These are phyloP conservation scores for Xylariaceae sp. DNA, from an alignment of 2,329 filamentous ascomycete genomes.

Conservation along the genomic window DNA sequence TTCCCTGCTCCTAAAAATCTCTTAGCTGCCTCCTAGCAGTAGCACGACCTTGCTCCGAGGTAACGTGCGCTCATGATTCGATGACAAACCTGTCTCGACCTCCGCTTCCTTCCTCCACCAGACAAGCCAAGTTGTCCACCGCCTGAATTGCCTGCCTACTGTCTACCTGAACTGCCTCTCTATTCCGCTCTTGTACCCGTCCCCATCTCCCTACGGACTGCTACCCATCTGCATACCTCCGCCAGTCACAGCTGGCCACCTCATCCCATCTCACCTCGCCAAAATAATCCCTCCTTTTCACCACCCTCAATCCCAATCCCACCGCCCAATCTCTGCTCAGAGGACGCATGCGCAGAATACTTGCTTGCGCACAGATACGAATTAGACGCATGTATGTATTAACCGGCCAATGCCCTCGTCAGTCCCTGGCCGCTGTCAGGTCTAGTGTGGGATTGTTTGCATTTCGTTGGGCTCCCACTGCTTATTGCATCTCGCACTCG, in stretches of 20 bases:
- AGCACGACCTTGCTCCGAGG: not conserved
- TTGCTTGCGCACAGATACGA: slow-evolving; percentile 8
- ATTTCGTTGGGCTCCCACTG: slow-evolving; percentile 15
- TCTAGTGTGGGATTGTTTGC: slow-evolving; percentile 9
- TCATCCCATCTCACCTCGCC: slow-evolving; percentile 12
- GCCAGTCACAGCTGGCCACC: slow-evolving; percentile 15
- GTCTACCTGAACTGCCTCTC: not conserved
- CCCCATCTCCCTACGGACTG: not conserved
- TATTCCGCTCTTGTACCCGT: not conserved
- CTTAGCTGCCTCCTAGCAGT: not conserved
- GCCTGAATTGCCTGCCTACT: not conserved
- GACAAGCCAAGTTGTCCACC: not conserved
- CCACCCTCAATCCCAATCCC: not conserved
- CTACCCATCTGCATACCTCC: slow-evolving; percentile 1
- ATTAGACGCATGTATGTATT: slow-evolving; percentile 15
- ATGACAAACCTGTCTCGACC: slow-evolving; percentile 3
- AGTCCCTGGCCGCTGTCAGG: not conserved
- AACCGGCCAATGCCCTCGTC: not conserved
- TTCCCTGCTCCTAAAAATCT: not conserved
- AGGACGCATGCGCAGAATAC: slow-evolving; percentile 13
- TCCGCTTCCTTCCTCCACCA: slow-evolving; percentile 1
- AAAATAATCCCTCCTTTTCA: slow-evolving; percentile 13
- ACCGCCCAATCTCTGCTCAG: slow-evolving; percentile 1
- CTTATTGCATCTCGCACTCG: slow-evolving; percentile 18
- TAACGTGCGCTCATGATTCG: not conserved